These are phyloP conservation scores for Neurospora sublineolata DNA, from an alignment of 495 filamentous ascomycete genomes.

Conservation along the genomic window DNA sequence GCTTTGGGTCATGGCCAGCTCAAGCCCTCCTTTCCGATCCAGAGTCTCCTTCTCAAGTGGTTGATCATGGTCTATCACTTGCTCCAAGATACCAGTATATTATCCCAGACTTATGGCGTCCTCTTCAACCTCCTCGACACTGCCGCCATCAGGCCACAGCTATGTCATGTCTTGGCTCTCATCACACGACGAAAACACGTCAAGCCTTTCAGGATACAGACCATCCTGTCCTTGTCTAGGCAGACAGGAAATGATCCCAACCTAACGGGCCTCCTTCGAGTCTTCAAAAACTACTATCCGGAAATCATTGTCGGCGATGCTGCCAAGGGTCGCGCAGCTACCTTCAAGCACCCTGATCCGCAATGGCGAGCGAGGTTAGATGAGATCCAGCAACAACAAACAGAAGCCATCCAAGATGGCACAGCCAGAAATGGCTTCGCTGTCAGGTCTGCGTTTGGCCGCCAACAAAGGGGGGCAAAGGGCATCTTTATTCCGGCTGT, in stretches of 20 bases:
- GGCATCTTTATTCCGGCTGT: constrained; percentile 50
- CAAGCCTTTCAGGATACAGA: constrained; percentile 71
- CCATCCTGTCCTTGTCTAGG: constrained; percentile 51
- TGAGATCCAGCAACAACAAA: constrained; percentile 51
- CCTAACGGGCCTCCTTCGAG: constrained; percentile 62
- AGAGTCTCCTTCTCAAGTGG: constrained; percentile 64
- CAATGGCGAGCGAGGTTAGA: constrained; percentile 65
- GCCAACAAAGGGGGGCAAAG: constrained; percentile 32
- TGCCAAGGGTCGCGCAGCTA: constrained; percentile 39
- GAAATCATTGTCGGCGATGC: constrained; percentile 70
- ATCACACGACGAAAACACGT: constrained; percentile 84
- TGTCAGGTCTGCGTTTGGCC: constrained; percentile 35
- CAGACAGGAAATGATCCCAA: constrained; percentile 61
- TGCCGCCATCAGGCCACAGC: constrained; percentile 50
- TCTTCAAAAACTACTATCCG: constrained; percentile 85
- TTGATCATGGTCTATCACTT: constrained; percentile 66
- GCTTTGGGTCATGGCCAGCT: constrained; percentile 66
- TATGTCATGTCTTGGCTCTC: constrained; percentile 76
- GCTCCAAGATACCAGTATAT: constrained; percentile 49
- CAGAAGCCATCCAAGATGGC: constrained; percentile 29
- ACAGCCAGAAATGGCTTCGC: constrained; percentile 35
- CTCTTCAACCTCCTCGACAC: constrained; percentile 80
- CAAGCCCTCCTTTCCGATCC: constrained; percentile 63
- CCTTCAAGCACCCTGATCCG: constrained; percentile 60
- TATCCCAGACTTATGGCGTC: constrained; percentile 64